Evolutionary conservation across 768 basidiomycete species (phyloP), one percentile per base, ranked within the genome.

Genomic region (Sistotremastrum niveocremeum): DNA sequence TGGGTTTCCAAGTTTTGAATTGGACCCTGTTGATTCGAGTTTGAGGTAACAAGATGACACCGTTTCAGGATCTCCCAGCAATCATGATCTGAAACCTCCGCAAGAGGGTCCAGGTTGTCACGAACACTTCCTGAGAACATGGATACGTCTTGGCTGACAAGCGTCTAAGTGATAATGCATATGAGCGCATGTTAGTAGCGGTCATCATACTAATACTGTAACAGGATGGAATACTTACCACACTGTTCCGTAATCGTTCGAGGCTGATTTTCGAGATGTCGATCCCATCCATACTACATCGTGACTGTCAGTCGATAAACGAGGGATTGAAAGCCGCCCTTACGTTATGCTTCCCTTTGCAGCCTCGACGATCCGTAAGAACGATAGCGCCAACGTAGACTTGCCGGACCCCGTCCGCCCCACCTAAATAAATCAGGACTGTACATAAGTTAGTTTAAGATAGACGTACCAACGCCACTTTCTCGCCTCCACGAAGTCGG

Each of bases 91-190:
- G 76, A 70, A 49, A 76, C 69, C 51, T 73, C 66, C 20, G 66
- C 67, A 49, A 83, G 70, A 1, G 83, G 82, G 52, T 86, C 83
- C 20, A 85, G 62, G 54, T 86, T 86, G 58, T 74, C 79, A 38
- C 76, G 67, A 3, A 88, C 71, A 0, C 81, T 81, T 0, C 84
- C 84, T 5, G 76, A 68, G 56, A 86, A 86, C 3, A 88, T 63
- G 0, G 79, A 75, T 1, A 84, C 80, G 45, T 85, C 83, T 63
- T 84, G 81, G 46, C 76, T 78, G 51, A 82, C 74, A 47, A 84
- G 79, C 0, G 81, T 84, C 79, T 82, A 42, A 8, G n/a, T 8
- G 36, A 10, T 9, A 35, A 42, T 12, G 42, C 3, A 34, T 10
- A 35, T 39, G 7, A 11, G 41, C 42, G 28, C 20, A 28, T 28